Percentiles rank a stretch among this genome's conserved stretches.
Evolutionary conservation across 2,329 filamentous ascomycete species (phyloP).

Genomic region (Diplodia corticola): DNA sequence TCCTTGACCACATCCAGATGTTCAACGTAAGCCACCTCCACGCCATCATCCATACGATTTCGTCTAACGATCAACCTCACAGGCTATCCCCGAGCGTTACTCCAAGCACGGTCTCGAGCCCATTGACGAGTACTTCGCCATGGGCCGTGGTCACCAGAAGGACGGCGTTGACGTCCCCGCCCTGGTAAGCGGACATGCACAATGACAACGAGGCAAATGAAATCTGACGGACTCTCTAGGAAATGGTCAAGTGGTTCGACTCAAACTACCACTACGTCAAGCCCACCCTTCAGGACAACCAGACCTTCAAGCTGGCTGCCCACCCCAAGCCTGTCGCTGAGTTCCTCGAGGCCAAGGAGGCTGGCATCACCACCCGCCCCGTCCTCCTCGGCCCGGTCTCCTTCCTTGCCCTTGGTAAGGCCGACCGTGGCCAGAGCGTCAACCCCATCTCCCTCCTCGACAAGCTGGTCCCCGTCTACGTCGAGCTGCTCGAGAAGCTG

Average conservation of each 20-base stretch:
- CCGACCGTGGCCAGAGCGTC: constrained; percentile 90
- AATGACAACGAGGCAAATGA: neutral
- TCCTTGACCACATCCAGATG: constrained; percentile 96
- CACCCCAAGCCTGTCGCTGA: constrained; percentile 92
- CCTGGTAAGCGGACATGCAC: constrained; percentile 54
- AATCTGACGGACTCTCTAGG: constrained; percentile 48
- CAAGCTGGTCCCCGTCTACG: constrained; percentile 92
- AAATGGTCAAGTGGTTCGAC: constrained; percentile 99
- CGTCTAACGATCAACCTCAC: constrained; percentile 28
- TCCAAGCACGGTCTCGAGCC: constrained; percentile 82
- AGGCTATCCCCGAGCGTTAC: constrained; percentile 93
- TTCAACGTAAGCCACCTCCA: constrained; percentile 71
- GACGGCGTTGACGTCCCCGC: constrained; percentile 86
- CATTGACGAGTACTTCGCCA: constrained; percentile 98
- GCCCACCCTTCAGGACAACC: constrained; percentile 94
- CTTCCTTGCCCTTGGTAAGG: constrained; percentile 97
- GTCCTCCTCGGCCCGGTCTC: constrained; percentile 95
- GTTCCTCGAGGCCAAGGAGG: constrained; percentile 97
- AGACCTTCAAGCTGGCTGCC: constrained; percentile 85
- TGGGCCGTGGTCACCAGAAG: constrained; percentile 98
- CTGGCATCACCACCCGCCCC: constrained; percentile 87
- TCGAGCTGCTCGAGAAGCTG: constrained; percentile 86
- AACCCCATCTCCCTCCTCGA: constrained; percentile 91
- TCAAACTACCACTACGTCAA: constrained; percentile 99
- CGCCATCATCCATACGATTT: constrained; percentile 15